Evolutionary conservation across 345 rosid species (phyloP).

Genomic region (Salix viminalis): DNA sequence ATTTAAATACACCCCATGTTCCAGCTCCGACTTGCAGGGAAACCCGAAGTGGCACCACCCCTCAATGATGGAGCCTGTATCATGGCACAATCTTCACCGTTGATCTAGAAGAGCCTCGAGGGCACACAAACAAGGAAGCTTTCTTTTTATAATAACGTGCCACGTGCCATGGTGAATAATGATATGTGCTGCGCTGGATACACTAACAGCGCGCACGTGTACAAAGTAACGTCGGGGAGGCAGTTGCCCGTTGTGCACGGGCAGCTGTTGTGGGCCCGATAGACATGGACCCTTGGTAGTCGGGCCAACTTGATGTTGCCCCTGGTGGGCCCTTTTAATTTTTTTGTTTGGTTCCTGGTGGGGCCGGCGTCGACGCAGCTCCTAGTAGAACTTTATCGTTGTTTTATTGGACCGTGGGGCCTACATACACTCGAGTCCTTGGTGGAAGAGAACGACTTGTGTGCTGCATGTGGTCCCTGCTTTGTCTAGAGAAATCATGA

Average conservation of each 20-base stretch:
- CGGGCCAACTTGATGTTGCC: conserved; percentile 26
- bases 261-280: conserved; percentile 41
- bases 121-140: neutral
- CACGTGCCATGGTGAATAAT: conserved; percentile 5
- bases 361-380: conserved; percentile 25
- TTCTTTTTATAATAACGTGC: neutral
- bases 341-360: neutral
- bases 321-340: neutral
- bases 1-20: neutral
- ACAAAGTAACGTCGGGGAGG: neutral
- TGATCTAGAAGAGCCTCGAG: neutral
- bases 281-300: conserved; percentile 34
- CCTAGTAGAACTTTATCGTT: conserved; percentile 2
- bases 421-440: conserved; percentile 1
- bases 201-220: conserved; percentile 20
- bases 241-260: conserved; percentile 25
- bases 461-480: neutral
- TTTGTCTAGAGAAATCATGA: neutral
- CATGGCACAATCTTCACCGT: conserved; percentile 3
- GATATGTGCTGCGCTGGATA: conserved; percentile 16
- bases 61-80: conserved; percentile 9
- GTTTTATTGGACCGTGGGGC: conserved; percentile 1
- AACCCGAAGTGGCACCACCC: neutral
- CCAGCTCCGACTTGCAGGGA: conserved; percentile 1
- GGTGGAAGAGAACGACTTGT: neutral